Evolutionary conservation across 1,284 basidiomycete species (phyloP).

Genomic region (Ceratobasidium sp.): DNA sequence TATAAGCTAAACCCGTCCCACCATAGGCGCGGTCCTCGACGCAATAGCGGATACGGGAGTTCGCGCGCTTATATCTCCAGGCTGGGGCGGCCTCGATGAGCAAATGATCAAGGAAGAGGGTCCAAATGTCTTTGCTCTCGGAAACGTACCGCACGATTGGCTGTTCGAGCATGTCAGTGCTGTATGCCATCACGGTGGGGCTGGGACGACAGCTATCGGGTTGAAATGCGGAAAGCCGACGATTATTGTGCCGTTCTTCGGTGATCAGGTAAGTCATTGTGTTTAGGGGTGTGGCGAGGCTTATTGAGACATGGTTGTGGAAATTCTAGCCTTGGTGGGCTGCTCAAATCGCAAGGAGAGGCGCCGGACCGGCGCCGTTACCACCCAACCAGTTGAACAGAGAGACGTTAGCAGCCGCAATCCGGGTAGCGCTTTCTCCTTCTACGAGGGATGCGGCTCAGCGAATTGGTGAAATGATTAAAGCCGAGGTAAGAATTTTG

Average conservation of each 20-base stretch:
- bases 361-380: conserved; percentile 73
- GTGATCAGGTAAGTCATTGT: conserved; percentile 64
- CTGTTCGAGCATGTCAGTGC: conserved; percentile 73
- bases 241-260: conserved; percentile 76
- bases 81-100: conserved; percentile 72
- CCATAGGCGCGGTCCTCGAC: conserved; percentile 64
- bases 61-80: conserved; percentile 71
- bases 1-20: not conserved
- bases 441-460: conserved; percentile 64
- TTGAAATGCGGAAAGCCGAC: conserved; percentile 73
- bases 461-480: conserved; percentile 67
- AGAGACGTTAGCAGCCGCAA: conserved; percentile 68
- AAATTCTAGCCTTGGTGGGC: conserved; percentile 48
- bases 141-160: conserved; percentile 79
- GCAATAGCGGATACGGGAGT: conserved; percentile 68
- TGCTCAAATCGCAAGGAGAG: conserved; percentile 50
- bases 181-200: conserved; percentile 78
- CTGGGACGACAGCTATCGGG: conserved; percentile 73
- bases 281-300: not conserved
- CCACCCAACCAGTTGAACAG: conserved; percentile 66
- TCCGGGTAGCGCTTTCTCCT: conserved; percentile 65
- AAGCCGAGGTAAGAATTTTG: conserved; percentile 60
- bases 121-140: conserved; percentile 70
- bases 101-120: conserved; percentile 60
- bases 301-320: not conserved